Evolutionary conservation across 1,284 basidiomycete genomes (phyloP).

Genomic region (Ganoderma leucocontextum): DNA sequence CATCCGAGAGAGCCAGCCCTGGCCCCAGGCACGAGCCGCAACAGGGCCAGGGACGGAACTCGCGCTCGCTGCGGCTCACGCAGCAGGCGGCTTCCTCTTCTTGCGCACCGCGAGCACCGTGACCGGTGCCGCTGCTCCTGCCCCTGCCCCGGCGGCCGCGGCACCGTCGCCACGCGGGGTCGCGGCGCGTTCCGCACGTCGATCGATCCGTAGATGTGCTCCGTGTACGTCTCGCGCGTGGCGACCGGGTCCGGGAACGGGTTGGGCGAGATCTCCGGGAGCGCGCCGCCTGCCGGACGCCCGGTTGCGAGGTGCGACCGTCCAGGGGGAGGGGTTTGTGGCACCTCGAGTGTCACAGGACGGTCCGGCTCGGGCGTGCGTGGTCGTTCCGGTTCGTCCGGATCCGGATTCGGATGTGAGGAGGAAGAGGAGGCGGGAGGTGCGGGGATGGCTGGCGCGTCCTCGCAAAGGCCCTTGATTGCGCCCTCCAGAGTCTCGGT

Average conservation of each 20-base stretch:
- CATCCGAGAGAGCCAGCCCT: background rate
- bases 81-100: conserved; percentile 52
- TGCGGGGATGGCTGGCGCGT: conserved; percentile 23
- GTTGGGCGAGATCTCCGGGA: conserved; percentile 66
- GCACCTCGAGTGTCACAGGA: conserved; percentile 34
- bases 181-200: conserved; percentile 55
- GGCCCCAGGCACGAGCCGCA: background rate
- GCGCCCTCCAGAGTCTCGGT: conserved; percentile 75
- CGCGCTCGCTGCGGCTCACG: conserved; percentile 17
- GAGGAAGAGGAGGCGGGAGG: conserved; percentile 37
- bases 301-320: conserved; percentile 25
- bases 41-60: background rate
- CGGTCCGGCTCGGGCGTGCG: conserved; percentile 41
- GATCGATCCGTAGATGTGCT: conserved; percentile 64
- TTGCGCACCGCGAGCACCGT: conserved; percentile 67
- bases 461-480: conserved; percentile 75
- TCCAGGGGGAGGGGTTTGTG: conserved; percentile 56
- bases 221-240: conserved; percentile 64
- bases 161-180: conserved; percentile 29
- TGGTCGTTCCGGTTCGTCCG: conserved; percentile 19
- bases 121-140: conserved; percentile 51
- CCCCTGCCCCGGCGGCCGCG: conserved; percentile 30
- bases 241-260: conserved; percentile 70
- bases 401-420: background rate
- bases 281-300: conserved; percentile 14